phyloP scores from a whole-genome alignment of 345 rosid genomes.

The Mangifera indica region DNA sequence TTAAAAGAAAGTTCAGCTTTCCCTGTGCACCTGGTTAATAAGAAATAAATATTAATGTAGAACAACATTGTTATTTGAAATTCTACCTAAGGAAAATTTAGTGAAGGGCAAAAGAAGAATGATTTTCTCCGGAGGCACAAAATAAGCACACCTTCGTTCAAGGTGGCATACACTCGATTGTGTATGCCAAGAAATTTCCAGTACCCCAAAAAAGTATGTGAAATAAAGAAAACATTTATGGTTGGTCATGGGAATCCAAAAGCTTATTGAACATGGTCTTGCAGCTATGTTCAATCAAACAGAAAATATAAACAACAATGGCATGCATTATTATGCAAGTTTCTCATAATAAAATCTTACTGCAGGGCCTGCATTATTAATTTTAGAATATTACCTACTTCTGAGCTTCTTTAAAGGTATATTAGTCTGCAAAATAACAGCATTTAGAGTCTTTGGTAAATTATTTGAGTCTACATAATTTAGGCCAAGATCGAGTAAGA shows the following conservation, averaged over 20 bases:
- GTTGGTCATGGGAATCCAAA: neutral
- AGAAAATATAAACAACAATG: neutral
- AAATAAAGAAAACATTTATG: too few species aligned
- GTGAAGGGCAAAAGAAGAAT: neutral
- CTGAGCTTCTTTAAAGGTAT: neutral
- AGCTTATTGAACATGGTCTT: neutral
- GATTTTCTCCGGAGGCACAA: neutral
- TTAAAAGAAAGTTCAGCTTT: slow-evolving; percentile 58
- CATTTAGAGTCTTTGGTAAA: neutral
- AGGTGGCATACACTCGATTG: neutral
- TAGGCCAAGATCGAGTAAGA: neutral
- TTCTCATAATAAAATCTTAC: neutral
- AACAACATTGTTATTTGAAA: neutral
- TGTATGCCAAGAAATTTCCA: neutral
- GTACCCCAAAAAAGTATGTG: too few species aligned
- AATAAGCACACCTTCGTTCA: neutral
- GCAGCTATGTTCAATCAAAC: neutral
- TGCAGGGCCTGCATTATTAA: neutral
- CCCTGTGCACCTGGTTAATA: slow-evolving; percentile 44
- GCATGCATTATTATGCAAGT: neutral
- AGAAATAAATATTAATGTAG: neutral
- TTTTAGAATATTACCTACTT: neutral
- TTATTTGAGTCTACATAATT: neutral
- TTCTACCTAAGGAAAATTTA: neutral
- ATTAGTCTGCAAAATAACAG: neutral